phyloP scores from a whole-genome alignment of 305 asterid species.

The Solanum aculeatissimum region DNA sequence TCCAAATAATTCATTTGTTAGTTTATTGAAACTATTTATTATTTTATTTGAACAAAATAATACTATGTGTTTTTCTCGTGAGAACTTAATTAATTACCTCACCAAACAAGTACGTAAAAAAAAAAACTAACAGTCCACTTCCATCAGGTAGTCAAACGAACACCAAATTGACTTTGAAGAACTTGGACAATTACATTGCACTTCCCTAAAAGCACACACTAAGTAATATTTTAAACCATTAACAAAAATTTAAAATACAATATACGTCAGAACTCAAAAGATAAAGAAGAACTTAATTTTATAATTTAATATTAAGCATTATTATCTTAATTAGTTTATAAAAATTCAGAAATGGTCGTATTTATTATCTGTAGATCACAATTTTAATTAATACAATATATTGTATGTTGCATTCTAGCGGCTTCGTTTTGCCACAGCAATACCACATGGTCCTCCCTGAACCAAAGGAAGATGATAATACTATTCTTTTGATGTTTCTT shows the following conservation, averaged over 20 bases:
- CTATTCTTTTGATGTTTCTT: background rate
- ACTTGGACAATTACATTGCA: background rate
- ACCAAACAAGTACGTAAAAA: background rate
- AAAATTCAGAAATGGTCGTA: background rate
- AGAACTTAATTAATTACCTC: background rate
- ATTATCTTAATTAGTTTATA: background rate
- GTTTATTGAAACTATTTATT: background rate
- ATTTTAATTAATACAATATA: background rate
- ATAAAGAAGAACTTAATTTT: background rate
- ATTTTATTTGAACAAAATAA: background rate
- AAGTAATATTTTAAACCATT: background rate
- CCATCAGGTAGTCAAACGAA: background rate
- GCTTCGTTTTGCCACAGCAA: background rate
- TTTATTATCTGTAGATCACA: background rate
- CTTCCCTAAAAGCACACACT: background rate
- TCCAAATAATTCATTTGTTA: background rate
- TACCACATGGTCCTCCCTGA: background rate
- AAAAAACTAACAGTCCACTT: background rate
- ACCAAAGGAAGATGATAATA: background rate
- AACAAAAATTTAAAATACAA: background rate
- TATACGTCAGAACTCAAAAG: background rate
- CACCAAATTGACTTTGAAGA: background rate
- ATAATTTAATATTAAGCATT: background rate
- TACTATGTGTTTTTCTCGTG: background rate
- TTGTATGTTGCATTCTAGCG: background rate